A percentile compares a stretch with the other conserved stretches of the same genome.
Evolutionary conservation across 2,329 filamentous ascomycete species (phyloP).

Genomic region (Fusarium sp.): DNA sequence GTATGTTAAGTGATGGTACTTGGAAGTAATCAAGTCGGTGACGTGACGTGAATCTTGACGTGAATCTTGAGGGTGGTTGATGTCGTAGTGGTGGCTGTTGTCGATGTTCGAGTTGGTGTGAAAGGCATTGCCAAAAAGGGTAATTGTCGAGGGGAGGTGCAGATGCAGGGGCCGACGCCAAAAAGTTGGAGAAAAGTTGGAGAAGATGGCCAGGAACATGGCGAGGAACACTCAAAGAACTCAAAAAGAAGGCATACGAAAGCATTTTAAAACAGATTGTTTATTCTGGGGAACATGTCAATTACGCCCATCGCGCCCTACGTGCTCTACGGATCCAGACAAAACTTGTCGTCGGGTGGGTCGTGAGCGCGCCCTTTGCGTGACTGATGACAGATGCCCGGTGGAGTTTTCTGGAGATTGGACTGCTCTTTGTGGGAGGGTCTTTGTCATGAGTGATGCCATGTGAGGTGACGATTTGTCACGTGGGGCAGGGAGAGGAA

Average conservation of each 20-base stretch:
- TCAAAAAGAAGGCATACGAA: background rate
- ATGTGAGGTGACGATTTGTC: conserved; percentile 5
- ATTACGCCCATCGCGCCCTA: conserved; percentile 21
- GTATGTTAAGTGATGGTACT: background rate
- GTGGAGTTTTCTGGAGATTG: conserved; percentile 30
- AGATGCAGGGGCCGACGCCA: background rate
- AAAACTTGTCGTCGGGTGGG: conserved; percentile 20
- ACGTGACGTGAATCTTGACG: background rate
- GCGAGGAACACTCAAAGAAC: background rate
- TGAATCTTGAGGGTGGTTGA: background rate
- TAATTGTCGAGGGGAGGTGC: background rate
- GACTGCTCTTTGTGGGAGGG: conserved; percentile 3
- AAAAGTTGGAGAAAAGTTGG: conserved; percentile 7
- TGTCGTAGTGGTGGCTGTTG: background rate
- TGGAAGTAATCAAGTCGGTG: background rate
- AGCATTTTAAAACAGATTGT: background rate
- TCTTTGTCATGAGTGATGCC: background rate
- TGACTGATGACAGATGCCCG: background rate
- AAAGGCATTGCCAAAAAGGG: background rate
- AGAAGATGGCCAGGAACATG: background rate
- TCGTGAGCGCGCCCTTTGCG: conserved; percentile 21
- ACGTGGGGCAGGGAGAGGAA: background rate
- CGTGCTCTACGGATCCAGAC: background rate
- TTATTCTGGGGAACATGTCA: conserved; percentile 1
- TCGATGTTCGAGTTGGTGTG: background rate